These are phyloP conservation scores for Auricularia auricula-judae DNA, from an alignment of 768 basidiomycete genomes.

Conservation along the genomic window DNA sequence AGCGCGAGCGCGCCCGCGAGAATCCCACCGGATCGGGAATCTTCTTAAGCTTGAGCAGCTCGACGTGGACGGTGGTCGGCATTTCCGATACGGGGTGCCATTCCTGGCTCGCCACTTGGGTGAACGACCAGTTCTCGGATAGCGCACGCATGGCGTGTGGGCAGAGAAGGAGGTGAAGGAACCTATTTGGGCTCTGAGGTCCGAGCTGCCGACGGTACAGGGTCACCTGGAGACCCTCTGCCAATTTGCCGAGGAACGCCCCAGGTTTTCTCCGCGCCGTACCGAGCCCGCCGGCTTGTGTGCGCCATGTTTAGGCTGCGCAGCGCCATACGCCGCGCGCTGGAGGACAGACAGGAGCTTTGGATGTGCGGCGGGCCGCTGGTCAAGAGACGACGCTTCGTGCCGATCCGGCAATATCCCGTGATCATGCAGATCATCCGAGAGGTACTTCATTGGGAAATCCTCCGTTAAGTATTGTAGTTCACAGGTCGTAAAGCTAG, in stretches of 20 bases:
- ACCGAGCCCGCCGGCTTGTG: background rate
- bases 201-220: background rate
- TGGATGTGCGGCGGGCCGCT: too few relatives aligned
- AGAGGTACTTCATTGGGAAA: too few relatives aligned
- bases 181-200: too few relatives aligned
- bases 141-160: constrained; percentile 17
- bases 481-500: background rate
- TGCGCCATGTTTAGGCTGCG: background rate
- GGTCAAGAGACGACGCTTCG: background rate
- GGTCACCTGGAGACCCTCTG: background rate
- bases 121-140: constrained; percentile 50
- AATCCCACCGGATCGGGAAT: constrained; percentile 76
- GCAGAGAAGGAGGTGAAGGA: too few relatives aligned
- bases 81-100: constrained; percentile 55
- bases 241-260: background rate
- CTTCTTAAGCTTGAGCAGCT: constrained; percentile 57
- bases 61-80: constrained; percentile 83
- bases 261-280: background rate
- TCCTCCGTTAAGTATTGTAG: background rate
- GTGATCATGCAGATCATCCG: background rate
- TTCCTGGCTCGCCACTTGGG: constrained; percentile 57
- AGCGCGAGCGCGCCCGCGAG: background rate
- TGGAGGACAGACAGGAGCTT: too few relatives aligned
- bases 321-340: too few relatives aligned
- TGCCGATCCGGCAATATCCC: background rate